Evolutionary conservation across 2,329 filamentous ascomycete genomes (phyloP).

Genomic region (Ramularia endophylla): DNA sequence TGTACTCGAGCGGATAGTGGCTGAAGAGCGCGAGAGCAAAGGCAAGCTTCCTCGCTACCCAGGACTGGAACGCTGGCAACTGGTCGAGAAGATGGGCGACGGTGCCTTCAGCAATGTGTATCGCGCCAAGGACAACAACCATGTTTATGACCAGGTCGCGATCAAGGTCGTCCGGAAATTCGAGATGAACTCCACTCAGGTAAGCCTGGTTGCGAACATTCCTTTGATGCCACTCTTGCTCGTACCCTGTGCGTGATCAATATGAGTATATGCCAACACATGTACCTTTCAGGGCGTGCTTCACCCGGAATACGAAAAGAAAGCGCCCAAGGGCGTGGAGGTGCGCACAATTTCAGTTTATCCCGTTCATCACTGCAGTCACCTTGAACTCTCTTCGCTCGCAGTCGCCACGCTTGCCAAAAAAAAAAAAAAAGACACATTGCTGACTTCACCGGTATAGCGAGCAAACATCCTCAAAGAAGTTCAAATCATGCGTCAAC

Average conservation of each 20-base stretch:
- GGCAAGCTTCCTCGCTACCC: conserved; percentile 82
- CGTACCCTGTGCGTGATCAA: conserved; percentile 8
- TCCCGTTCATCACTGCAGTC: conserved; percentile 7
- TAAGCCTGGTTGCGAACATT: conserved; percentile 50
- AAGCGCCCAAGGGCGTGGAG: conserved; percentile 85
- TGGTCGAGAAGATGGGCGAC: conserved; percentile 97
- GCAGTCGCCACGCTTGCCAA: neutral
- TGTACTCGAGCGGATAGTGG: conserved; percentile 78
- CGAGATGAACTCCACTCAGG: conserved; percentile 98
- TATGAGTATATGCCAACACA: conserved; percentile 19
- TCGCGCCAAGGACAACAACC: conserved; percentile 69
- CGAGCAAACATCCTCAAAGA: conserved; percentile 97
- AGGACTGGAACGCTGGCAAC: conserved; percentile 75
- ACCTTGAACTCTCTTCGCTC: conserved; percentile 16
- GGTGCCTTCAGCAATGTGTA: conserved; percentile 99
- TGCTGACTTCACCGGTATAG: conserved; percentile 52
- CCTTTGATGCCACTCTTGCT: conserved; percentile 16
- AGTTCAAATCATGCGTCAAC: conserved; percentile 95
- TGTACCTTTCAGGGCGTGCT: conserved; percentile 51
- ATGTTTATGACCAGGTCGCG: conserved; percentile 72
- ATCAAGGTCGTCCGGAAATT: conserved; percentile 99
- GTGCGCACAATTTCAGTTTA: conserved; percentile 58
- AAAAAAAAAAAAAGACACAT: conserved; percentile 14
- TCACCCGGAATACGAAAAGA: conserved; percentile 92
- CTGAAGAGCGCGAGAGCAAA: conserved; percentile 82